Evolutionary conservation across 495 filamentous ascomycete genomes (phyloP), one percentile per base, ranked within the genome.

Genomic region (Clavariopsis aquatica): DNA sequence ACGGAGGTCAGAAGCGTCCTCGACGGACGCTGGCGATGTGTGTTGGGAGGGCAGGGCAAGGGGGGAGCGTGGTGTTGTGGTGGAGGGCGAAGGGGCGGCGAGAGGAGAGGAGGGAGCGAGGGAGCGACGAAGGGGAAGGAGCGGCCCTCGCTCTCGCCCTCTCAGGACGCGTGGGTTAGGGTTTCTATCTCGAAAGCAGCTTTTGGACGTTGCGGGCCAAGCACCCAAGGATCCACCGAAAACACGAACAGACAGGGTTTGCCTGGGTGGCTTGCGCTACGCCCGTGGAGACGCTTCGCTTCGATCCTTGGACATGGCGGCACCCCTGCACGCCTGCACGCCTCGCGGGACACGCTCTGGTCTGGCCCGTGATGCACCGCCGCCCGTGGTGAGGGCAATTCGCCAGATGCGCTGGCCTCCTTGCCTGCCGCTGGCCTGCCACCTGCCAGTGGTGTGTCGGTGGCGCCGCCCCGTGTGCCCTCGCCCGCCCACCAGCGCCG

Each of bases 351-450:
- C n/a, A 10, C 22, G 51, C 26, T 23, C 15, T 24, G 51, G 51
- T 20, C 51, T 53, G 51, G 51, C 17, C 51, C 51, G 24, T 27
- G 51, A 34, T 23, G n/a, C 51, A 53, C 51, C 3, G 28, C 51
- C 31, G 51, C 23, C 17, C 51, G 2, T 15, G 20, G 20, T 49
- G 26, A 27, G 20, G 17, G 47, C 47, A 49, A 53, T 53, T 53
- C 51, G 51, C 51, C 26, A 27, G 6, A n/a, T 20, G 53, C 53
- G 31, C 20, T 24, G 31, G 22, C 53, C 20, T 43, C 53, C 53
- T 57, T 57, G 53, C 53, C 53, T 57, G 53, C 53, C 55, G 49
- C 53, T 57, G 41, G 53, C 53, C 53, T 57, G 53, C 53, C 55
- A 58, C 38, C 55, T 47, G 55, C 55, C 57, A 38, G 27, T 22